Evolutionary conservation across 169 alveolate species (phyloP).

Genomic region (Ichthyophthirius multifiliis): DNA sequence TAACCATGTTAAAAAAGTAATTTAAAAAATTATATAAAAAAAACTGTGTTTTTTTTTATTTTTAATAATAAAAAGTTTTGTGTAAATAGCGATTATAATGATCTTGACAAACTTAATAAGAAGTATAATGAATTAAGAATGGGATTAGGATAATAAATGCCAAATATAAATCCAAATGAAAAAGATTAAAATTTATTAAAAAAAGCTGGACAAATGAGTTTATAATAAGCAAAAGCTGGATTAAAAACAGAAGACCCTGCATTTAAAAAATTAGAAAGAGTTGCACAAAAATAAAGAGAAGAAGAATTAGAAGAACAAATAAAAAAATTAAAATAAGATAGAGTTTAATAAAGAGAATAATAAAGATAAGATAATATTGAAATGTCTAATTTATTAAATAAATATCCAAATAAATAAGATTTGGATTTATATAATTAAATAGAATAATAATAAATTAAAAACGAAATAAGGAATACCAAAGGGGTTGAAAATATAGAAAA

Average conservation of each 20-base stretch:
- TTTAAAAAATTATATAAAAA: neutral
- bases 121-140: conserved; percentile 11
- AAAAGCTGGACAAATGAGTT: conserved; percentile 2
- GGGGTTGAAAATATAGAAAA: conserved; percentile 4
- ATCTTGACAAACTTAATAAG: conserved; percentile 16
- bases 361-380: conserved; percentile 26
- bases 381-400: conserved; percentile 14
- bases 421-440: conserved; percentile 14
- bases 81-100: conserved; percentile 23
- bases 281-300: conserved; percentile 35
- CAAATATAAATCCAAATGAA: neutral
- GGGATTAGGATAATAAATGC: conserved; percentile 1
- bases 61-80: conserved; percentile 9
- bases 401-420: conserved; percentile 29
- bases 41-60: neutral
- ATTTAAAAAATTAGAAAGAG: conserved; percentile 9
- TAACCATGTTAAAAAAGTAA: conserved; percentile 40
- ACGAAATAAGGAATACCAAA: conserved; percentile 22
- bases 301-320: conserved; percentile 31
- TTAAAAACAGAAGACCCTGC: conserved; percentile 25
- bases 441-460: conserved; percentile 36
- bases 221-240: conserved; percentile 16
- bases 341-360: conserved; percentile 5
- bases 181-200: conserved; percentile 10
- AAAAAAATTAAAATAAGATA: conserved; percentile 21